Conservation (phyloP, 164 flowering plant genomes). For the Vitis rotundifolia region DNA sequence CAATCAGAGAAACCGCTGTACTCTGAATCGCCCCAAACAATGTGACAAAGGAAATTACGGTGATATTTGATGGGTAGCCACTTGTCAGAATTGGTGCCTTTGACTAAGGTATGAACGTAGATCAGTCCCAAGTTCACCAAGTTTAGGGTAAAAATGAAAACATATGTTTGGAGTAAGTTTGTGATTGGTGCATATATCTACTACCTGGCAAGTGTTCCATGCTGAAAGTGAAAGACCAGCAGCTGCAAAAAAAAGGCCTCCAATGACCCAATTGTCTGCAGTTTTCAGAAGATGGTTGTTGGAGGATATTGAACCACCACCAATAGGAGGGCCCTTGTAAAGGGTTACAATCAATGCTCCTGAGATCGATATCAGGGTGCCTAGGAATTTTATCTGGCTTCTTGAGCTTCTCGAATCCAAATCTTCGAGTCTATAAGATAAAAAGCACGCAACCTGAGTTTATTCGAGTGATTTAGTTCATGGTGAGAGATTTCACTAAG, state of each 20-base stretch:
- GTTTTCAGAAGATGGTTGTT: slow-evolving; percentile 7
- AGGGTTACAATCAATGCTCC: slow-evolving; percentile 53
- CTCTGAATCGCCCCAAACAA: slow-evolving; percentile 52
- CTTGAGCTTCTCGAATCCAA: slow-evolving; percentile 34
- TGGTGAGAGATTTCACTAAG: background rate
- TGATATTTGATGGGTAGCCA: slow-evolving; percentile 34
- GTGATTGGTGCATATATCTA: background rate
- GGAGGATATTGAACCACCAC: slow-evolving; percentile 4
- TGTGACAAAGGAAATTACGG: slow-evolving; percentile 35
- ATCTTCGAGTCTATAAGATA: slow-evolving; percentile 39
- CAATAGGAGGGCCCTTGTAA: slow-evolving; percentile 48
- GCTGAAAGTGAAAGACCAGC: slow-evolving; percentile 24
- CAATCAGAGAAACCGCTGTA: slow-evolving; percentile 33
- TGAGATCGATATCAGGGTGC: slow-evolving; percentile 41
- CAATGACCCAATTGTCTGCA: slow-evolving; percentile 42
- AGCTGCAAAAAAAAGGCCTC: slow-evolving; percentile 39
- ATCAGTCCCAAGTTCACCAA: background rate
- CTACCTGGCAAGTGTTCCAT: slow-evolving; percentile 36
- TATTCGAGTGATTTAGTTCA: too few relatives aligned
- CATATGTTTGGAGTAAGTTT: slow-evolving; percentile 9
- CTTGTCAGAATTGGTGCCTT: slow-evolving; percentile 44
- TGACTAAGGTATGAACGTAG: background rate
- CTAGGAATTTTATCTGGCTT: slow-evolving; percentile 38
- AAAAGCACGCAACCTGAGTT: background rate
- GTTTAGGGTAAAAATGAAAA: slow-evolving; percentile 2